Base-by-base conservation (phyloP, 2,329 filamentous ascomycete species). In the Pyricularia sp. region DNA sequence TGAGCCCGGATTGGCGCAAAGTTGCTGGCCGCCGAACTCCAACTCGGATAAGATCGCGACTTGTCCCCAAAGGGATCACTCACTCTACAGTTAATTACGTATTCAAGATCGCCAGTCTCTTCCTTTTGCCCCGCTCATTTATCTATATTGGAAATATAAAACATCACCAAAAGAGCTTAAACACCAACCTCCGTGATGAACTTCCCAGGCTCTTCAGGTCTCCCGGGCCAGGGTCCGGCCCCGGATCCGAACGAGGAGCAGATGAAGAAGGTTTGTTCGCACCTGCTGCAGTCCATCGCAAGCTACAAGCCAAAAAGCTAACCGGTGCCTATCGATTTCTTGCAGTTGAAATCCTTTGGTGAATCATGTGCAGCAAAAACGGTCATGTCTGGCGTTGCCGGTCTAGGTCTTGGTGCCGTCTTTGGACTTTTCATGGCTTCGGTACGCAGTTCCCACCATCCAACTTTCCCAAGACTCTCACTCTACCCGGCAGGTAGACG, bases 371-470 rank as follows among this genome's bases (percentile, higher is more conserved):
- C 90, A 28, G 90, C 90, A 69, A 99, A 99, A 80, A 92, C 93
- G 23, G 90, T 88, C 73, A 91, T 99, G 81, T 92, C 94, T 0
- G 95, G 94, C 69, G 92, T 91, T 28, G 96, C 96, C 88, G 95
- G 95, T 20, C 97, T 97, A 75, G 95, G 90, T 55, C 90, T 99
- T 73, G 95, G 95, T 71, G 95, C 93, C 75, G 84, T 96, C 63
- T 99, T 99, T 74, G 95, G 95, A 73, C 86, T 98, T 75, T 99
- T 99, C 84, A 99, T 98, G 94, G 93, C 94, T 70, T 95, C 92
- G 76, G 93, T 97, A 88, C 72, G 90, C 64, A 28, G 10, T 20
- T 20, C 59, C 12, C 25, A 26, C 59, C 26, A 25, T 25, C 58
- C 9, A 25, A 14, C 3, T 3, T 14, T 25, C 10, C 55, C 10